Evolutionary conservation across 495 filamentous ascomycete species (phyloP), one percentile per base, ranked within the genome.

Genomic region (Penicillium manginii): DNA sequence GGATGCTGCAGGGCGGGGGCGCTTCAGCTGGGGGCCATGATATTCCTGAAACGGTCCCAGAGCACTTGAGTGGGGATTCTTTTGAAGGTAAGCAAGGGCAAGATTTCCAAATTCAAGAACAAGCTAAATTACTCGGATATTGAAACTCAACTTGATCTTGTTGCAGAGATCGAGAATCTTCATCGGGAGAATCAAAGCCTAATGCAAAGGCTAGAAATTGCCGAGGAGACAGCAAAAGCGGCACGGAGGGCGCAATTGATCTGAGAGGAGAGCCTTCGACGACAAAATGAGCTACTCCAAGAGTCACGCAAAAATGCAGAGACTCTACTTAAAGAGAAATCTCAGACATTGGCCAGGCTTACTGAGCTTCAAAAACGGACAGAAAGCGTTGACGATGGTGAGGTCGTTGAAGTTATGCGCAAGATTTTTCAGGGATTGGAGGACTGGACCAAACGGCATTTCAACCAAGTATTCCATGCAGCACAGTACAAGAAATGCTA

Each of bases 401-500:
- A 57, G 10, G 37, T 26, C 8, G 17, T 23, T 7, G 18, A 18
- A 18, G 29, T 17, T 5, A 57, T 50, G 21, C 55, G 33, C 15
- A 40, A 26, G 18, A 19, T 57, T 29, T 57, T 39, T 22, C 55
- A 39, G 22, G 33, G 18, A 9, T 12, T 42, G 9, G 33, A 57
- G 9, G 22, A 29, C 6, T 57, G 55, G 55, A 21, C 17, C 8
- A 57, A 40, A 19, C 32, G 33, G 4, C 47, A 57, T 22, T 57
- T 31, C 47, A 39, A 40, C 39, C 14, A 57, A 37, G 40, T 21
- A 14, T 19, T 23, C 26, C 45, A 48, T 48, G 8, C 45, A 15
- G 26, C 23, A 26, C 23, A 26, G 23, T 26, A 26, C 23, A 26
- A 26, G 7, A 26, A 26, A 26, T 26, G 23, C 23, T 26, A 26